Conservation (phyloP, 1,284 basidiomycete genomes). For the Boletus sp. region DNA sequence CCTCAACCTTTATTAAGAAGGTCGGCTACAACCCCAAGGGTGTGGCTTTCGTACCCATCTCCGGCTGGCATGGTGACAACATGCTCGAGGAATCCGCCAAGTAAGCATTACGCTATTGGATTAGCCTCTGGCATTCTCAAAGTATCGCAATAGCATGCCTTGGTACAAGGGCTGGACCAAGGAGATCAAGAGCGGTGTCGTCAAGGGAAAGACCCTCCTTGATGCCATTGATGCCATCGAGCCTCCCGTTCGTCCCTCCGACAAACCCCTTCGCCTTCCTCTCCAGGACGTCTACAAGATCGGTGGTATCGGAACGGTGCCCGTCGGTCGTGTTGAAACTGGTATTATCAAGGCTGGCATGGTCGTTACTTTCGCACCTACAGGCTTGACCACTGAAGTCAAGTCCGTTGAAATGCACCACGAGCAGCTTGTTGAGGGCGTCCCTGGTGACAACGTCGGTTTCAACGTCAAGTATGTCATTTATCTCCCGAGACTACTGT, state of each 20-base stretch:
- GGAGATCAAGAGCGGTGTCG: slow-evolving; percentile 90
- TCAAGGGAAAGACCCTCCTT: slow-evolving; percentile 98
- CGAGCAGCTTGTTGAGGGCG: slow-evolving; percentile 95
- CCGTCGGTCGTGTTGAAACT: slow-evolving; percentile 99
- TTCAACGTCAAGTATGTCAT: slow-evolving; percentile 87
- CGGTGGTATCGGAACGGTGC: slow-evolving; percentile 99
- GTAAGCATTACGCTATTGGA: slow-evolving; percentile 42
- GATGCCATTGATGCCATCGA: slow-evolving; percentile 99
- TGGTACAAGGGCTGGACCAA: slow-evolving; percentile 99
- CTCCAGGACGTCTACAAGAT: slow-evolving; percentile 99
- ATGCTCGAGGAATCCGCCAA: slow-evolving; percentile 98
- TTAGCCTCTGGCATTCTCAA: slow-evolving; percentile 7
- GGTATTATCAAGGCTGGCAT: slow-evolving; percentile 99
- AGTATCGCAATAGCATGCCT: slow-evolving; percentile 68
- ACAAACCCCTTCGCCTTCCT: slow-evolving; percentile 99
- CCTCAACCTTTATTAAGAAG: slow-evolving; percentile 99
- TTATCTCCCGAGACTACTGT: slow-evolving; percentile 1
- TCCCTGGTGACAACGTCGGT: slow-evolving; percentile 98
- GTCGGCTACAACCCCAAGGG: slow-evolving; percentile 99
- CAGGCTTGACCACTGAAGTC: slow-evolving; percentile 99
- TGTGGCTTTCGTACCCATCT: slow-evolving; percentile 99
- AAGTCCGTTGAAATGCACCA: slow-evolving; percentile 99
- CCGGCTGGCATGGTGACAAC: slow-evolving; percentile 99
- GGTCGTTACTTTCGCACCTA: slow-evolving; percentile 96
- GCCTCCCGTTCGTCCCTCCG: slow-evolving; percentile 92